Percentiles rank a stretch among this genome's conserved stretches.
These are phyloP conservation scores for Myxozyma geophila DNA, from an alignment of 805 yeast genomes.

Conservation along the genomic window DNA sequence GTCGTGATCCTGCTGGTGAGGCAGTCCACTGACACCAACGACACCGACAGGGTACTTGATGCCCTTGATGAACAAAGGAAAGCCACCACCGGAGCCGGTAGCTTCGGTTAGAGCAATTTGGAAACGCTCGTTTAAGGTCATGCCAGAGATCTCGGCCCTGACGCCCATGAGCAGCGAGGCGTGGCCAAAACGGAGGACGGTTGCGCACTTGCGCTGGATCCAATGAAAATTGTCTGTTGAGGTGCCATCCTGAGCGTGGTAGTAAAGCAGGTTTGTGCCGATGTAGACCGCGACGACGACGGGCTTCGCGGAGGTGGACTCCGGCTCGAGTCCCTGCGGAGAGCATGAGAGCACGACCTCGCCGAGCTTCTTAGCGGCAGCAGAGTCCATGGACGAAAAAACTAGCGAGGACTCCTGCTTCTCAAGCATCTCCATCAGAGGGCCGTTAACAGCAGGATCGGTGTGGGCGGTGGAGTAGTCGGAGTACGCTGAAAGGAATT, in stretches of 20 bases:
- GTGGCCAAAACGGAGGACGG: slow-evolving; percentile 35
- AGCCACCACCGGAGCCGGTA: slow-evolving; percentile 31
- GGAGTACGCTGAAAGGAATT: slow-evolving; percentile 14
- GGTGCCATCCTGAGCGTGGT: slow-evolving; percentile 33
- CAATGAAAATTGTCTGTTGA: slow-evolving; percentile 30
- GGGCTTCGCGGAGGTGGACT: slow-evolving; percentile 15
- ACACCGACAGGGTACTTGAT: slow-evolving; percentile 27
- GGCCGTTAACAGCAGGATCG: neutral
- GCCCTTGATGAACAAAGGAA: slow-evolving; percentile 24
- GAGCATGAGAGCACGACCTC: slow-evolving; percentile 22
- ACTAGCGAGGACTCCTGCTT: slow-evolving; percentile 24
- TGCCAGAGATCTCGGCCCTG: slow-evolving; percentile 7
- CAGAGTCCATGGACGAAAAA: slow-evolving; percentile 24
- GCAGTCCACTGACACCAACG: slow-evolving; percentile 29
- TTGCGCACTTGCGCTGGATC: slow-evolving; percentile 30
- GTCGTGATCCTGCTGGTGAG: slow-evolving; percentile 27
- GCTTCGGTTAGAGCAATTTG: slow-evolving; percentile 14
- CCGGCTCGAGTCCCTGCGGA: slow-evolving; percentile 20
- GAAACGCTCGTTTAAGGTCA: slow-evolving; percentile 10
- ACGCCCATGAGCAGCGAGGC: slow-evolving; percentile 21
- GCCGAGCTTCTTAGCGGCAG: slow-evolving; percentile 27
- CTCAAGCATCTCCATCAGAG: slow-evolving; percentile 8
- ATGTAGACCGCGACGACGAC: slow-evolving; percentile 30
- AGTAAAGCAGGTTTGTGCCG: slow-evolving; percentile 27
- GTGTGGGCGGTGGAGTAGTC: slow-evolving; percentile 11